Evolutionary conservation across 176 grass and related monocot genomes (phyloP), one percentile per base, ranked within the genome.

Genomic region (Dactylis glomerata): DNA sequence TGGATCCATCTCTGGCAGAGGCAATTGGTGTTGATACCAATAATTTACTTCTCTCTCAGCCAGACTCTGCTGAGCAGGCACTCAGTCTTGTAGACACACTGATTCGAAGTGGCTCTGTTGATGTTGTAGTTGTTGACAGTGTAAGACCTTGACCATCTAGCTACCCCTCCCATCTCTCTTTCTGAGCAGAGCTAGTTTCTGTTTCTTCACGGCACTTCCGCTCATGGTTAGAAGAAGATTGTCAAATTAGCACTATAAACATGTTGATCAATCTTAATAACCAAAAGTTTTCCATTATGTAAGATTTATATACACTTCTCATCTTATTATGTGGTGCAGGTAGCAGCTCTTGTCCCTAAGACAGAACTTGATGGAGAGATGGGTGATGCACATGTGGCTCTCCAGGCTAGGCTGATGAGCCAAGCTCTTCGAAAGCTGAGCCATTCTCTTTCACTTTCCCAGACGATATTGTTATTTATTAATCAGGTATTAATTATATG

Each of bases 91-190:
- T 96, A 28, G 96, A 99, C 70, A 99, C 93, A 7, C 91, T 98
- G 61, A 95, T 98, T 88, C 89, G 96, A 78, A 98, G 96, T 85
- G 93, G 96, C 28, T 98, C 96, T 85, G 83, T 98, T 87, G 96
- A 98, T 90, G 96, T 98, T 91, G 89, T 98, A 81, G 96, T 98
- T 88, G 93, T 98, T 79, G 96, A 98, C 83, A 98, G 96, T 92
- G 96, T 98, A 95, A 93, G 93, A 82, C 33, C 44, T 49, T 84
- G 22, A 68, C 27, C 37, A 69, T 71, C 17, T 77, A 50, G 27
- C 10, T 63, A 27, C 19, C 47, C 38, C 24, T 40, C 71, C 51
- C 47, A 63, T 83, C 26, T 83, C 20, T 64, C 75, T 75, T 64
- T 47, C 67, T 37, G 15, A 75, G 54, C 12, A 34, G 24, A 20